Percentiles rank a stretch among this genome's conserved stretches.
phyloP scores from a whole-genome alignment of 208 protist genomes.

The Herpetomonas samuelpessoai region DNA sequence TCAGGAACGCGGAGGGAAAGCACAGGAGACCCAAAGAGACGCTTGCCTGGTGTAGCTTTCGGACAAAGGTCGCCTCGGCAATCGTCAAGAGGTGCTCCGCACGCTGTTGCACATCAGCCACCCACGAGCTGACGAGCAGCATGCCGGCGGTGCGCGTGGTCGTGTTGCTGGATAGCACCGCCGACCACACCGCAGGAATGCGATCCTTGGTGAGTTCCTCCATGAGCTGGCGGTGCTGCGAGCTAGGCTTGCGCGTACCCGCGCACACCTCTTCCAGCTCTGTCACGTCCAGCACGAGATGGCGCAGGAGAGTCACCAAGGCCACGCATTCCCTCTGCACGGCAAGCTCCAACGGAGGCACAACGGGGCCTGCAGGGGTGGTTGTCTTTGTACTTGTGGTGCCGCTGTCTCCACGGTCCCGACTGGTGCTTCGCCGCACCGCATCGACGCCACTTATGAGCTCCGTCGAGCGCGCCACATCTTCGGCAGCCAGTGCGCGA shows the following conservation, averaged over 20 bases:
- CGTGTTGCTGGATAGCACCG: constrained; percentile 32
- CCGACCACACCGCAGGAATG: constrained; percentile 86
- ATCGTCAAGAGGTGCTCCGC: constrained; percentile 54
- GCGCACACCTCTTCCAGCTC: constrained; percentile 61
- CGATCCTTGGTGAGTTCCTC: constrained; percentile 69
- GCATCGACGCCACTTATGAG: constrained; percentile 6
- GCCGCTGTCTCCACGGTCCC: neutral
- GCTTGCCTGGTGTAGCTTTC: constrained; percentile 20
- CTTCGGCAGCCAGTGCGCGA: constrained; percentile 23
- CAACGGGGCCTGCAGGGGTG: constrained; percentile 1
- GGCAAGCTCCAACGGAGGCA: constrained; percentile 85
- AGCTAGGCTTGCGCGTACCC: constrained; percentile 84
- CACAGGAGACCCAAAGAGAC: constrained; percentile 96
- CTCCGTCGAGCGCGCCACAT: constrained; percentile 14
- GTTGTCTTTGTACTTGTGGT: neutral
- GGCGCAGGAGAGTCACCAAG: constrained; percentile 54
- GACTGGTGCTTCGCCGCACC: neutral
- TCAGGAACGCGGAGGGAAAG: constrained; percentile 95
- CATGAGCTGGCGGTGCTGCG: constrained; percentile 86
- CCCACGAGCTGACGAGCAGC: constrained; percentile 52
- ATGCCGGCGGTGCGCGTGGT: constrained; percentile 30
- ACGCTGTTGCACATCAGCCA: constrained; percentile 58
- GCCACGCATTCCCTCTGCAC: constrained; percentile 88
- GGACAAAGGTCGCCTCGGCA: constrained; percentile 29
- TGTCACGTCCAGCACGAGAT: constrained; percentile 67